A percentile compares a stretch with the other conserved stretches of the same genome.
Evolutionary conservation across 371 early-diverging fungal species (phyloP).

Genomic region (Furculomyces boomerangus): DNA sequence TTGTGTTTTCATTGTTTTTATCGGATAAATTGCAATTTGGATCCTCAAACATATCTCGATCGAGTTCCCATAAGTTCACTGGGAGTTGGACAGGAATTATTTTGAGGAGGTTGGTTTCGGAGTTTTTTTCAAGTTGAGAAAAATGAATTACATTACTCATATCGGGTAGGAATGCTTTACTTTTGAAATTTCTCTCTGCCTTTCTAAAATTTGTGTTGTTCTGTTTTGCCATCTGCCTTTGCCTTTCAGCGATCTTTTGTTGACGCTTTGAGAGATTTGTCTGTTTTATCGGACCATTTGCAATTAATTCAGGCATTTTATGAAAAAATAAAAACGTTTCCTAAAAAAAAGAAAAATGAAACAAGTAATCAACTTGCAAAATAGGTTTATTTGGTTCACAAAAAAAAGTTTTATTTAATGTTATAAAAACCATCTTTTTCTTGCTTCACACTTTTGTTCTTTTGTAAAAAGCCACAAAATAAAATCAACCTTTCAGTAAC

Average conservation of each 20-base stretch:
- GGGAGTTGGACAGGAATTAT: not conserved
- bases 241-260: not conserved
- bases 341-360: no score
- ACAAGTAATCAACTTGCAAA: no score
- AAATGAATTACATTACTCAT: slow-evolving; percentile 35
- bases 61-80: not conserved
- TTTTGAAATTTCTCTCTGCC: slow-evolving; percentile 1
- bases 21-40: not conserved
- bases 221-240: not conserved
- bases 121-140: slow-evolving; percentile 11
- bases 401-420: no score
- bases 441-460: no score
- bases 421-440: no score
- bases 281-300: not conserved
- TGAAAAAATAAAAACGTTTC: not conserved
- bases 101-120: not conserved
- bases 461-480: no score
- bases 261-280: not conserved
- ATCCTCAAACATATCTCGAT: not conserved
- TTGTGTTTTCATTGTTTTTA: not conserved
- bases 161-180: slow-evolving; percentile 21
- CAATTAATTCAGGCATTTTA: not conserved
- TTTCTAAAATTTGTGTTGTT: not conserved
- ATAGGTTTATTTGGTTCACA: no score
- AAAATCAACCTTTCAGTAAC: no score